phyloP scores from a whole-genome alignment of 169 alveolate genomes.

The Cystoisospora suis region DNA sequence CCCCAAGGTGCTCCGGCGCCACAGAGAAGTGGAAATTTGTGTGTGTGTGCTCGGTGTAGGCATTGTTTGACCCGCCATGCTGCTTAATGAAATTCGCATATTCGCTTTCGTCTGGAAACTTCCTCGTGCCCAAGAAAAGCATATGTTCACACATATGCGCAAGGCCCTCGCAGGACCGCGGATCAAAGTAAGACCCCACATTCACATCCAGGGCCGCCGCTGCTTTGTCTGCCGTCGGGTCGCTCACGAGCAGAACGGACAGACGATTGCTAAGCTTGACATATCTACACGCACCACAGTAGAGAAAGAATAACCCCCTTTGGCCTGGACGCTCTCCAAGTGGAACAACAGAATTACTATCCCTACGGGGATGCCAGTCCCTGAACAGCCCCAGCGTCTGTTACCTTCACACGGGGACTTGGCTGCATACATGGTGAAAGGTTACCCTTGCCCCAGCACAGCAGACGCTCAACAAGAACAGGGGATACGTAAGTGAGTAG shows the following conservation, averaged over 20 bases:
- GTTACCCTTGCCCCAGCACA: too few species aligned
- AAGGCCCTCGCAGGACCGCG: constrained; percentile 83
- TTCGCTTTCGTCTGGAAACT: constrained; percentile 13
- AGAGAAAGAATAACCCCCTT: too few species aligned
- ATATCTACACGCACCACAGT: background rate
- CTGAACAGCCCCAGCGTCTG: too few species aligned
- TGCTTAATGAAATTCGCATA: background rate
- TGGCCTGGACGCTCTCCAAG: too few species aligned
- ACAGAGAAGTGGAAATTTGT: constrained; percentile 18
- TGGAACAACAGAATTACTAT: too few species aligned
- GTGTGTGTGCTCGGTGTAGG: constrained; percentile 29
- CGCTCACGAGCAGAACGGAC: constrained; percentile 75
- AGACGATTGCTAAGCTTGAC: constrained; percentile 68
- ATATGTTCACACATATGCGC: constrained; percentile 94
- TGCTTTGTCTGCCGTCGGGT: constrained; percentile 76
- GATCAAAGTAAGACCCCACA: constrained; percentile 83
- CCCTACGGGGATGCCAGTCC: too few species aligned
- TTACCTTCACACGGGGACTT: too few species aligned
- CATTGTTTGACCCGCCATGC: constrained; percentile 35
- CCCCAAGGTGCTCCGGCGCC: background rate
- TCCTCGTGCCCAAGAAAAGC: constrained; percentile 83
- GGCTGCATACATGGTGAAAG: too few species aligned
- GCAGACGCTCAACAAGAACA: too few species aligned
- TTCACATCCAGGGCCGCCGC: constrained; percentile 80
- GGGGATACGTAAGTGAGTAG: too few species aligned